Percentiles rank a stretch among this genome's conserved stretches.
Conservation (phyloP, 2,329 filamentous ascomycete species). For the Hortaea sp. region DNA sequence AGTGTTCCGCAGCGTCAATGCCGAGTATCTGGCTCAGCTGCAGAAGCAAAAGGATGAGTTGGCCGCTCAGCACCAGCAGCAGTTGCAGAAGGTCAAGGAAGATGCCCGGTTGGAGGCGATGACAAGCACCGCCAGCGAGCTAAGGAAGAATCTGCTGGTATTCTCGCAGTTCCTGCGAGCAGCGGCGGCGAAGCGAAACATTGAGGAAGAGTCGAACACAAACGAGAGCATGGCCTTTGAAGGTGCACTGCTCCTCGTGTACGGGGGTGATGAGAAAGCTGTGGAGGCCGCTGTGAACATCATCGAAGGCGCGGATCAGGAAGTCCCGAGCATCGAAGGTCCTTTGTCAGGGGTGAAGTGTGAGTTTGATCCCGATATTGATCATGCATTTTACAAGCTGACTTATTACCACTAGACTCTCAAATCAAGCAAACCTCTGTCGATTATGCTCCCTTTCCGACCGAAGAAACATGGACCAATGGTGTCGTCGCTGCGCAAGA, state of each 20-base stretch:
- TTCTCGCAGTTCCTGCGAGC: conserved; percentile 73
- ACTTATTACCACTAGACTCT: conserved; percentile 19
- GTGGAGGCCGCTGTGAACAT: conserved; percentile 68
- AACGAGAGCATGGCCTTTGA: conserved; percentile 76
- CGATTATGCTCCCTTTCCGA: conserved; percentile 44
- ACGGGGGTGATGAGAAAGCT: conserved; percentile 65
- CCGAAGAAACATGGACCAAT: conserved; percentile 41
- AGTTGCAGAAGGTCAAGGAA: conserved; percentile 46
- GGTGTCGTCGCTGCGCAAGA: conserved; percentile 35
- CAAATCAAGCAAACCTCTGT: conserved; percentile 31
- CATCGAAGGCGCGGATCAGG: conserved; percentile 60
- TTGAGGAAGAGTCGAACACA: conserved; percentile 54
- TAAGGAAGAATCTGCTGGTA: conserved; percentile 55
- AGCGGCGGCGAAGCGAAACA: conserved; percentile 62
- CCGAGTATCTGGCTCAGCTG: conserved; percentile 56
- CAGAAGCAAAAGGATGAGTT: conserved; percentile 48
- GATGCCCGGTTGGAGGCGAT: conserved; percentile 45
- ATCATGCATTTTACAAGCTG: background rate
- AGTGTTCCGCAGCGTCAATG: conserved; percentile 66
- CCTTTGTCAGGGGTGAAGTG: conserved; percentile 60
- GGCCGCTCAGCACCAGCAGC: conserved; percentile 44
- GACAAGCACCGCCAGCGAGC: conserved; percentile 36
- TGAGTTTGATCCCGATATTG: conserved; percentile 34
- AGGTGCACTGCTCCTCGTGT: conserved; percentile 67
- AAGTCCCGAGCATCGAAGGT: conserved; percentile 54